Base-by-base conservation (phyloP, 1,139 yeast genomes). In the Pneumocystis carinii region DNA sequence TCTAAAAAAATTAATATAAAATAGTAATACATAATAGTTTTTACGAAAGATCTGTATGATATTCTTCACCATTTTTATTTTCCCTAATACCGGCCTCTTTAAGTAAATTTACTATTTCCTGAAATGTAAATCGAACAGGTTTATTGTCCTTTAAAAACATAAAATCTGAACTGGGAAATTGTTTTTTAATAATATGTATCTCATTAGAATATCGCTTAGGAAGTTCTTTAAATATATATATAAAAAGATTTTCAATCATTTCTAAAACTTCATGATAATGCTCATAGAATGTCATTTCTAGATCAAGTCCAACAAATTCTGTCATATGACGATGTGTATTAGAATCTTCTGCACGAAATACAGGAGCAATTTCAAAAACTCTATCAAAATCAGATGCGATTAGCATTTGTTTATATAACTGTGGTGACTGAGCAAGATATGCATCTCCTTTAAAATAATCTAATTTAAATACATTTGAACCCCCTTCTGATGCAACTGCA, bases 281-380 rank as follows among this genome's bases (percentile, higher is more conserved):
- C 77, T 90, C 96, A 78, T 92, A 97, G 73, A 92, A 88, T 7
- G 97, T 87, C 96, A 94, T 89, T 77, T 92, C 99, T 78, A 92
- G 78, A 81, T 92, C 99, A 72, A 94, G 84, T 65, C 99, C 99
- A 66, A 87, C 87, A 76, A 92, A 92, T 77, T 92, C 99, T 65
- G 99, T 92, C 96, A 92, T 86, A 77, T 92, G 99, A 78, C 99
- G 90, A 76, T 92, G 97, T 37, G 98, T 92, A 79, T 92, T 90
- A 68, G 97, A 90, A 80, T 92, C 92, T 77, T 92, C 99, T 65
- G 99, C 99, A 77, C 99, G 84, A 82, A 92, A 92, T 64, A 92
- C 98, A 61, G 99, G 97, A 1, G 94, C 97, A 71, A 92, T 82
- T 78, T 92, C 99, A 73, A 84, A 94, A 62, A 92, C 99, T 71